Conservation (phyloP, 2,329 filamentous ascomycete genomes). For the Pestalotiopsis sp. region DNA sequence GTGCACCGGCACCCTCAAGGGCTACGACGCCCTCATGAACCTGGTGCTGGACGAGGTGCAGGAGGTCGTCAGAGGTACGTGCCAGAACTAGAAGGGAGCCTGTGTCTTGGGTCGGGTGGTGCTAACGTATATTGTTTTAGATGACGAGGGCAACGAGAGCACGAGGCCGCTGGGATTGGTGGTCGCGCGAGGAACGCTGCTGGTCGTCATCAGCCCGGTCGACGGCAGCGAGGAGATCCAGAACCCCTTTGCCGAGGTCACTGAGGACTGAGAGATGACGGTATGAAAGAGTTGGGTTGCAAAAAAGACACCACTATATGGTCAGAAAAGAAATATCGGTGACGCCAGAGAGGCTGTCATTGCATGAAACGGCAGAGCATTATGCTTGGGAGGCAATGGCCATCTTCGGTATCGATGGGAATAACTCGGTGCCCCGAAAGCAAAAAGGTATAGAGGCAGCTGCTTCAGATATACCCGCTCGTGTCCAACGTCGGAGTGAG, state of each 20-base stretch:
- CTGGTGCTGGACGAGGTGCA: slow-evolving; percentile 93
- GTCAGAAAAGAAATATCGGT: neutral
- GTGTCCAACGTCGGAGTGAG: neutral
- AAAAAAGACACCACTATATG: neutral
- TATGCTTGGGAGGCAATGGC: neutral
- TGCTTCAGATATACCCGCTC: neutral
- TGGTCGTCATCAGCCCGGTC: slow-evolving; percentile 89
- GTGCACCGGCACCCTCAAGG: slow-evolving; percentile 86
- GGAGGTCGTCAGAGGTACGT: slow-evolving; percentile 82
- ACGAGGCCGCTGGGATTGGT: slow-evolving; percentile 82
- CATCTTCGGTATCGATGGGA: neutral
- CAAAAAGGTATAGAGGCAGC: neutral
- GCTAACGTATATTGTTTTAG: slow-evolving; percentile 46
- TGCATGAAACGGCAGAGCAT: neutral
- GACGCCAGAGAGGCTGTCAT: neutral
- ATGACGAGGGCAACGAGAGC: slow-evolving; percentile 89
- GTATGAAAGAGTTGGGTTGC: neutral
- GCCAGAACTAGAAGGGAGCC: neutral
- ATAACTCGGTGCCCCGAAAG: neutral
- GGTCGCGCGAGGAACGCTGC: slow-evolving; percentile 87
- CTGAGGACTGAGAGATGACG: slow-evolving; percentile 55
- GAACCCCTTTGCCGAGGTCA: slow-evolving; percentile 84
- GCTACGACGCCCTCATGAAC: slow-evolving; percentile 98
- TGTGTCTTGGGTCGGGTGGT: neutral
- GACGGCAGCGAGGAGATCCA: slow-evolving; percentile 95